A percentile compares a stretch with the other conserved stretches of the same genome.
Evolutionary conservation across 306 rosid species (phyloP).

Genomic region (Fragaria vesca): DNA sequence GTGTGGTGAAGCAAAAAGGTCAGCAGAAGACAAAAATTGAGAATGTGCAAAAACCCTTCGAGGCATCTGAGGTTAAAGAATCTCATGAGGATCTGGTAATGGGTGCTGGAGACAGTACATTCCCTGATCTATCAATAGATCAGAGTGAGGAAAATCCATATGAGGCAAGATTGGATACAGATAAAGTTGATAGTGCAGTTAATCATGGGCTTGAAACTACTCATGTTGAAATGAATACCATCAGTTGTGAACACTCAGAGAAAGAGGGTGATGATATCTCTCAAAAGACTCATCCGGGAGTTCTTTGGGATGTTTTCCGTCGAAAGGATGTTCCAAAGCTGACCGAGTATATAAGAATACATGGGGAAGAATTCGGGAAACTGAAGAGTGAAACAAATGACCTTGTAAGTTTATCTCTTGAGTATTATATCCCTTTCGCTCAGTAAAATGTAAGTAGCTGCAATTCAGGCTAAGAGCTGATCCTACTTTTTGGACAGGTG

Average conservation of each 20-base stretch:
- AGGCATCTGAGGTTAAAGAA: slow-evolving; percentile 49
- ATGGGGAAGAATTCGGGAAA: slow-evolving; percentile 56
- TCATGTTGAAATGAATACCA: slow-evolving; percentile 37
- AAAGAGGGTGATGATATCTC: slow-evolving; percentile 44
- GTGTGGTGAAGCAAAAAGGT: slow-evolving; percentile 58
- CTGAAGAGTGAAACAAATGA: slow-evolving; percentile 38
- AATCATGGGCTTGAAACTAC: slow-evolving; percentile 42
- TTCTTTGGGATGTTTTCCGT: slow-evolving; percentile 87
- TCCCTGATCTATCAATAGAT: slow-evolving; percentile 45
- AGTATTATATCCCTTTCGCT: neutral
- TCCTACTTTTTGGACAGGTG: slow-evolving; percentile 44
- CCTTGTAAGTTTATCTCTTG: slow-evolving; percentile 43
- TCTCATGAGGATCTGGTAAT: slow-evolving; percentile 40
- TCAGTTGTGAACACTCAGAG: slow-evolving; percentile 35
- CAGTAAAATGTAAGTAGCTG: slow-evolving; percentile 5
- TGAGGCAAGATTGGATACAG: slow-evolving; percentile 42
- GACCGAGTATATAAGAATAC: slow-evolving; percentile 66
- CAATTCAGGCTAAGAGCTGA: slow-evolving; percentile 31
- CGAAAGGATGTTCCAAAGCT: slow-evolving; percentile 69
- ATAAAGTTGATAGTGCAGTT: slow-evolving; percentile 37
- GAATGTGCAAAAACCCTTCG: slow-evolving; percentile 30
- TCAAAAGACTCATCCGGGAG: slow-evolving; percentile 51
- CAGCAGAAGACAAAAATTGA: slow-evolving; percentile 47
- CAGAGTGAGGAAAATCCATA: slow-evolving; percentile 34
- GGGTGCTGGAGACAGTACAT: slow-evolving; percentile 36